Base-by-base conservation (phyloP, 768 basidiomycete genomes). In the Lactarius akahatsu region DNA sequence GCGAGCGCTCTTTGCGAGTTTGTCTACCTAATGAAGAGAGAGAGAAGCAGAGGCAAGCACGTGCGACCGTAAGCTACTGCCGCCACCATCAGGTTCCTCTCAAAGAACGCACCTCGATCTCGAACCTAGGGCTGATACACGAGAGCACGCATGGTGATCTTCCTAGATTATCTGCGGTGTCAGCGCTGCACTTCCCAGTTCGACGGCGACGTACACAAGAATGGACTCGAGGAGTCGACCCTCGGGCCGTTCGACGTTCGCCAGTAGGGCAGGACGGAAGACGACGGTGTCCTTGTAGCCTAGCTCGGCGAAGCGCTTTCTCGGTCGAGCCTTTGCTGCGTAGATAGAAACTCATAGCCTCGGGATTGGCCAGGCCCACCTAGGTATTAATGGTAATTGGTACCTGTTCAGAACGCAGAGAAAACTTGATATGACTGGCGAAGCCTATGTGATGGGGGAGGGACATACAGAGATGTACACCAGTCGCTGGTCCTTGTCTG, bases 261-360 rank as follows among this genome's bases (percentile, higher is more conserved):
- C 36, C 1, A 92, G 75, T n/a, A 80, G 67, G 0, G 72, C 84
- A 2, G 92, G 90, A 23, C 89, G 83, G 74, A 92, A 87, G 57
- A 91, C 73, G 66, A 92, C 85, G 1, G 85, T 85, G 61, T 92
- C 90, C 15, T 77, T 72, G 73, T 92, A 93, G 11, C 89, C 90
- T 6, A 92, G 76, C 4, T 75, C 76, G 0, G 90, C 87, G 23
- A 94, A 94, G 79, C 0, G 77, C 88, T 56, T 82, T 77, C 73
- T 93, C 92, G 0, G 92, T 93, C 36, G 86, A 76, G 18, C 89
- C 92, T 75, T 92, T 92, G 71, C 84, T 86, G 83, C 72, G 83
- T 2, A 76, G 28, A 65, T 90, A 90, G 18, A 89, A 74, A 70
- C 86, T 80, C 0, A 62, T 68, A 4, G 87, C 85, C 1, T 75